phyloP scores from a whole-genome alignment of 768 basidiomycete species.

The Filobasidium floriforme region DNA sequence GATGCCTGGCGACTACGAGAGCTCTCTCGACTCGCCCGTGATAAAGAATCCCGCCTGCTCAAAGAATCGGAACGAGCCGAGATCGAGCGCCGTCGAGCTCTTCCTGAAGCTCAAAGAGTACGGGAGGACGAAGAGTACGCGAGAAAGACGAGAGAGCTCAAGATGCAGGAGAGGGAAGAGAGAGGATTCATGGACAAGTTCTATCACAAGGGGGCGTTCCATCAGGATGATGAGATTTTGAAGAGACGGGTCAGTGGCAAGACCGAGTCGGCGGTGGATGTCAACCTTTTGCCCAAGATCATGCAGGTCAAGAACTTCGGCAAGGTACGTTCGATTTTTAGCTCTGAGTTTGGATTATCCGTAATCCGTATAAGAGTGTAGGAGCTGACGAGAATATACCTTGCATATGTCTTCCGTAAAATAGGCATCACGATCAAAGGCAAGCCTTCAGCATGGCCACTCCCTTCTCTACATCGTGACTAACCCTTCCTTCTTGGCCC shows the following conservation, averaged over 20 bases:
- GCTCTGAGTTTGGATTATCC: not conserved
- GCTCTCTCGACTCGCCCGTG: slow-evolving; percentile 82
- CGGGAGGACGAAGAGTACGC: slow-evolving; percentile 87
- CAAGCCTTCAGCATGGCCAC: not conserved
- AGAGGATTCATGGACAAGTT: slow-evolving; percentile 95
- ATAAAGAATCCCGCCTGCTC: slow-evolving; percentile 77
- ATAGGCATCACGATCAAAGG: slow-evolving; percentile 19
- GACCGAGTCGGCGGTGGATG: slow-evolving; percentile 79
- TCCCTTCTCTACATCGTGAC: not conserved
- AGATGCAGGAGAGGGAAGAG: slow-evolving; percentile 53
- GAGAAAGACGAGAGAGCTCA: slow-evolving; percentile 66
- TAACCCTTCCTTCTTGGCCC: not conserved
- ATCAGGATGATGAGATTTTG: slow-evolving; percentile 88
- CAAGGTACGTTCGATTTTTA: slow-evolving; percentile 32
- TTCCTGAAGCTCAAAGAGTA: slow-evolving; percentile 87
- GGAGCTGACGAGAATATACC: not conserved
- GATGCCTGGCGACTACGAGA: slow-evolving; percentile 94
- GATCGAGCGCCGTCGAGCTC: slow-evolving; percentile 76
- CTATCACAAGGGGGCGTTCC: slow-evolving; percentile 99
- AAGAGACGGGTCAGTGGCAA: slow-evolving; percentile 62
- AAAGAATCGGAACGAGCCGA: slow-evolving; percentile 82
- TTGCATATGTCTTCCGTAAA: not conserved
- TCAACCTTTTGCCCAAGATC: slow-evolving; percentile 79
- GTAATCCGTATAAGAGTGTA: too few relatives aligned
- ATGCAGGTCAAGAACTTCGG: slow-evolving; percentile 93